phyloP scores from a whole-genome alignment of 1,139 yeast species.

The Diutina scorzettiae region DNA sequence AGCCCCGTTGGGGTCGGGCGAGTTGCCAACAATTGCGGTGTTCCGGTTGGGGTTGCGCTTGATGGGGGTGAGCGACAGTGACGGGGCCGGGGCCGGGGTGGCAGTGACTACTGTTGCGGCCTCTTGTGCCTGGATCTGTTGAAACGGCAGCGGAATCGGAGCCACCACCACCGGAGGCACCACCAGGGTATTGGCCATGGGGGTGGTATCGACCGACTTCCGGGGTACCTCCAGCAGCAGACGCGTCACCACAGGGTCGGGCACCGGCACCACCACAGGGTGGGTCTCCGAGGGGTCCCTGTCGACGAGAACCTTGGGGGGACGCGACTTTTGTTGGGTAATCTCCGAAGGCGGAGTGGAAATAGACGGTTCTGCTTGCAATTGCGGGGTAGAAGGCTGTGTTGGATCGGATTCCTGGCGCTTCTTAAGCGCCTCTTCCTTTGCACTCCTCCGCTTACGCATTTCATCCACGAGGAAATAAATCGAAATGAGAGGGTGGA shows the following conservation, averaged over 20 bases:
- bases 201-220: not conserved
- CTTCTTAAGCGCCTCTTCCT: constrained; percentile 31
- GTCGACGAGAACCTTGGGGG: not conserved
- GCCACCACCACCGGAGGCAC: not conserved
- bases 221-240: not conserved
- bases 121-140: constrained; percentile 3
- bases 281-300: too few relatives aligned
- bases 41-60: not conserved
- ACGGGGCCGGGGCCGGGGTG: constrained; percentile 2
- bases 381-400: not conserved
- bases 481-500: constrained; percentile 79
- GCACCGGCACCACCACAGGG: too few relatives aligned
- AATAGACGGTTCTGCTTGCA: not conserved
- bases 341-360: not conserved
- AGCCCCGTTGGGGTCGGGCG: not conserved
- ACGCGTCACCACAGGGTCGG: too few relatives aligned
- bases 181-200: not conserved
- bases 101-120: not conserved
- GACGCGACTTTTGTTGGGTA: not conserved
- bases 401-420: constrained; percentile 9
- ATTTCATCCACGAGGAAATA: constrained; percentile 81
- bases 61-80: too few relatives aligned
- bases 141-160: not conserved
- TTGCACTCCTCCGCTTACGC: constrained; percentile 55
- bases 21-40: constrained; percentile 3